A percentile compares a stretch with the other conserved stretches of the same genome.
These are phyloP conservation scores for Mucor circinelloides DNA, from an alignment of 371 early-diverging fungal species.

Conservation along the genomic window DNA sequence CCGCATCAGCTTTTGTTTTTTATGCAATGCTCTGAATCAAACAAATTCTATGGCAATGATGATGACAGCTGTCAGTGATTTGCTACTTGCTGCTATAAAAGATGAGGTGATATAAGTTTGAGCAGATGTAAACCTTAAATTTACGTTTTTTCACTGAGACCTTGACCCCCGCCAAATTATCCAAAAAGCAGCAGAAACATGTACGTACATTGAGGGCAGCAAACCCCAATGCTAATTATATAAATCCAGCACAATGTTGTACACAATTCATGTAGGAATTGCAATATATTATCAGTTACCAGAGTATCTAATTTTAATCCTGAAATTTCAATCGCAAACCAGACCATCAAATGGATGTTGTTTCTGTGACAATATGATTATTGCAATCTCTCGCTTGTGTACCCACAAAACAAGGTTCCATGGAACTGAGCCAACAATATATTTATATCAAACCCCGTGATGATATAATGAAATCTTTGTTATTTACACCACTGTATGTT, in stretches of 20 bases:
- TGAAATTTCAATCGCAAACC: background rate
- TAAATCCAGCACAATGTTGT: background rate
- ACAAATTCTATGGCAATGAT: background rate
- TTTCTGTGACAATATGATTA: background rate
- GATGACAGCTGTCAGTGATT: background rate
- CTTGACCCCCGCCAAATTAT: background rate
- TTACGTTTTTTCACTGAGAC: background rate
- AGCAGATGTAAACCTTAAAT: background rate
- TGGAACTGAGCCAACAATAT: conserved; percentile 4
- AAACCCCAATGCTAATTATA: background rate
- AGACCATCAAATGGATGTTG: background rate
- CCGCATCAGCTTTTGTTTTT: background rate
- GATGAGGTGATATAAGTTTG: background rate
- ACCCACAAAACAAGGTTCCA: background rate
- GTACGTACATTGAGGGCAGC: background rate
- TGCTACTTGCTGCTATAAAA: background rate
- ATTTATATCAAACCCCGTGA: conserved; percentile 1
- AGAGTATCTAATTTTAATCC: background rate
- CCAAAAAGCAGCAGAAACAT: too few species aligned
- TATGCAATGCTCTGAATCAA: background rate
- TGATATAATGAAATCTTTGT: background rate
- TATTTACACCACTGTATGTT: background rate
- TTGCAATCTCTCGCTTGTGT: background rate
- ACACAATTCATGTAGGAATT: background rate
- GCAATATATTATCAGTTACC: background rate